phyloP scores from a whole-genome alignment of 148 eudicot species.

The Silene conica region DNA sequence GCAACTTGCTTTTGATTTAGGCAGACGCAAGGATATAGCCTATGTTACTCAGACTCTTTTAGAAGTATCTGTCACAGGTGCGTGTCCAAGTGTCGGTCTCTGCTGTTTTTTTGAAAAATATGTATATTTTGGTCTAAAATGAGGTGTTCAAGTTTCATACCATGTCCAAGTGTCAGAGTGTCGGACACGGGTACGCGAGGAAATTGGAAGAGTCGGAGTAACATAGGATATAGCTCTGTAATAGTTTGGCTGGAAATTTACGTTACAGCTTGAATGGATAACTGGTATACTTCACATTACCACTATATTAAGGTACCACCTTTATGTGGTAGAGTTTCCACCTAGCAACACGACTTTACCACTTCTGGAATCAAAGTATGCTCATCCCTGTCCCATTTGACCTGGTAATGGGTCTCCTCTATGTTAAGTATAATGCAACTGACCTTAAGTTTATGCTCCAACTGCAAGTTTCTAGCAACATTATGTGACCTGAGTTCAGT shows the following conservation, averaged over 20 bases:
- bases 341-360: neutral
- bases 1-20: neutral
- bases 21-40: neutral
- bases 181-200: no score
- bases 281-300: neutral
- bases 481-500: neutral
- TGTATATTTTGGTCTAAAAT: no score
- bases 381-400: neutral
- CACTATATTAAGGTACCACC: neutral
- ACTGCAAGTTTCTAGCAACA: neutral
- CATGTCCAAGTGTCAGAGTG: no score
- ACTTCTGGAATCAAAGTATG: neutral
- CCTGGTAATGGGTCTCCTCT: neutral
- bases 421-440: neutral
- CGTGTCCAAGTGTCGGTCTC: no score
- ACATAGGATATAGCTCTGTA: neutral
- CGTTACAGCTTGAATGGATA: neutral
- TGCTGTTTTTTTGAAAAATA: no score
- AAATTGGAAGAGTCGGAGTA: no score
- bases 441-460: neutral
- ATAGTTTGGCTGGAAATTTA: neutral
- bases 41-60: no score
- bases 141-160: no score
- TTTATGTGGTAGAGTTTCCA: neutral
- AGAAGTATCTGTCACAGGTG: no score